Conservation (phyloP, 2,329 filamentous ascomycete genomes). For the Alternaria triticimaculans region DNA sequence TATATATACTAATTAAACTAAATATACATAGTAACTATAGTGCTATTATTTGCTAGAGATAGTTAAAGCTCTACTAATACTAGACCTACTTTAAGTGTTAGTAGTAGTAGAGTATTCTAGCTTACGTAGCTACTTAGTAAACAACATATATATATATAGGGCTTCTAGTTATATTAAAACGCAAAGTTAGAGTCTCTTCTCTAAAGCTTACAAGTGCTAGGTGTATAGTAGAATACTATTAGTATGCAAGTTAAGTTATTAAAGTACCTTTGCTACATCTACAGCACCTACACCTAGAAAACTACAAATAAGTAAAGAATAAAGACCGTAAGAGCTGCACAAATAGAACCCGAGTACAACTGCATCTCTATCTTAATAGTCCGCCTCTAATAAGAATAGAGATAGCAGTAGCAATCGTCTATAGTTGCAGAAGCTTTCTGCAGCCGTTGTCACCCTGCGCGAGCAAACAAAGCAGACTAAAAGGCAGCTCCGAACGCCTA, state of each 20-base stretch:
- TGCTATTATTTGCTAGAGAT: no score
- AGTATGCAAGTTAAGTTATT: no score
- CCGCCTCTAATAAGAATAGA: background rate
- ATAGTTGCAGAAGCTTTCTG: background rate
- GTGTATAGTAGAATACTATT: background rate
- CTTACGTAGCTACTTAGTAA: background rate
- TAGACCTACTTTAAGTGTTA: background rate
- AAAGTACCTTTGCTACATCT: background rate
- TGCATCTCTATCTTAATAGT: background rate
- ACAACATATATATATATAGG: background rate
- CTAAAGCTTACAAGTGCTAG: background rate
- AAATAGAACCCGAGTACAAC: background rate
- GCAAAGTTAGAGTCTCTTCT: background rate
- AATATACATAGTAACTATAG: no score
- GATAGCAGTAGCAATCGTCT: background rate
- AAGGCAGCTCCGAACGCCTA: background rate
- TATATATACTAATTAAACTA: no score
- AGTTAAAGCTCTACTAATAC: background rate
- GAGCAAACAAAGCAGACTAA: background rate
- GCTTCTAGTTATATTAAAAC: background rate
- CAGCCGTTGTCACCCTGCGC: background rate
- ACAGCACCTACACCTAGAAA: rapidly evolving
- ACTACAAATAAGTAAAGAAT: rapidly evolving
- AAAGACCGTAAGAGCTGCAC: background rate
- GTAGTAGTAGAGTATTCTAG: background rate